These are phyloP conservation scores for Starmerella cellae DNA, from an alignment of 805 yeast genomes.

Conservation along the genomic window DNA sequence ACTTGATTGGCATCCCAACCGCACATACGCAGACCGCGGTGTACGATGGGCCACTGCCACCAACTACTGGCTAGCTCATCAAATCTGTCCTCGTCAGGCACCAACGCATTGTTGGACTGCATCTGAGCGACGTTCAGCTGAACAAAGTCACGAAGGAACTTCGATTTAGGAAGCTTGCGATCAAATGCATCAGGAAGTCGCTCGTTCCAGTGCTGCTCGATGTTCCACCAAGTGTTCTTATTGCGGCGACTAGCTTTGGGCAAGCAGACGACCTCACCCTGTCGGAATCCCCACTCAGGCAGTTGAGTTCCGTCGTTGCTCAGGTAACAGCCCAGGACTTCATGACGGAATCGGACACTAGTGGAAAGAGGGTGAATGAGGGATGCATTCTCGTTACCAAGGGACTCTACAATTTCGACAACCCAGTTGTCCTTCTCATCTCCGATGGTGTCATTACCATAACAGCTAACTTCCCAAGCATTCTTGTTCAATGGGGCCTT, in stretches of 20 bases:
- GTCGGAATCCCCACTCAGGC: slow-evolving; percentile 97
- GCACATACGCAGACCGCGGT: slow-evolving; percentile 63
- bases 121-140: slow-evolving; percentile 67
- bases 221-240: slow-evolving; percentile 67
- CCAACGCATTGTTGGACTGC: slow-evolving; percentile 70
- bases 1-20: slow-evolving; percentile 46
- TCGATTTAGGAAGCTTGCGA: slow-evolving; percentile 35
- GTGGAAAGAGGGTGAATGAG: slow-evolving; percentile 58
- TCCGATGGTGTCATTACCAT: slow-evolving; percentile 63
- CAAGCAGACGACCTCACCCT: slow-evolving; percentile 83
- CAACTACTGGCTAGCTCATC: slow-evolving; percentile 62
- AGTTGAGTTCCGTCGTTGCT: slow-evolving; percentile 76
- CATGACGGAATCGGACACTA: slow-evolving; percentile 59
- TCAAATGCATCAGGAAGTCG: slow-evolving; percentile 32
- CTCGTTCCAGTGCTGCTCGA: slow-evolving; percentile 53
- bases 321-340: slow-evolving; percentile 78
- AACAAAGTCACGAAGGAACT: slow-evolving; percentile 55
- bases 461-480: slow-evolving; percentile 89
- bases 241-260: slow-evolving; percentile 37
- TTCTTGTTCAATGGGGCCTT: slow-evolving; percentile 87
- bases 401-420: slow-evolving; percentile 56
- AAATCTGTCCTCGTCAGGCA: slow-evolving; percentile 58
- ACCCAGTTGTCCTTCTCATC: slow-evolving; percentile 88
- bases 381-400: slow-evolving; percentile 37
- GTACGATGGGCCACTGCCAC: slow-evolving; percentile 74